Evolutionary conservation across 768 basidiomycete genomes (phyloP).

Genomic region (Serendipita sp.): DNA sequence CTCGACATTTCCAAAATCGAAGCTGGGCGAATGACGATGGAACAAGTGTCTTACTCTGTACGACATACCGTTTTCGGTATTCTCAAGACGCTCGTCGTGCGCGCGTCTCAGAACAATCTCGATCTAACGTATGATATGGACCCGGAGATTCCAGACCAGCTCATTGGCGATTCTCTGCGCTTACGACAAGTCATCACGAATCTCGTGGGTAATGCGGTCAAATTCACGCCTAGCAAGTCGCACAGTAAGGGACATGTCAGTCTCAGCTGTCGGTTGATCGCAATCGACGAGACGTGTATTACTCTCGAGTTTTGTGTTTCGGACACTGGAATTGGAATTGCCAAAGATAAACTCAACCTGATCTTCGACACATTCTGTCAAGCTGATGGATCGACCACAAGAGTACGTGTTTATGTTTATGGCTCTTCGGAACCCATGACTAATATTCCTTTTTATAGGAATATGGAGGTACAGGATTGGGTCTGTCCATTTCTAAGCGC

Average conservation of each 20-base stretch:
- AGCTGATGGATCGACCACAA: conserved; percentile 93
- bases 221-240: conserved; percentile 78
- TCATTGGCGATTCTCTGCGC: conserved; percentile 90
- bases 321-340: conserved; percentile 97
- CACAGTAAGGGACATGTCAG: conserved; percentile 77
- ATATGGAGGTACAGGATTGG: conserved; percentile 93
- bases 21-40: conserved; percentile 99
- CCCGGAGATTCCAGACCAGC: conserved; percentile 86
- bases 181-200: conserved; percentile 92
- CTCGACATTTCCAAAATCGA: conserved; percentile 99
- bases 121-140: conserved; percentile 95
- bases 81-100: conserved; percentile 93
- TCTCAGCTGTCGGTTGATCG: conserved; percentile 64
- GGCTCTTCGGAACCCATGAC: conserved; percentile 9
- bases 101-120: conserved; percentile 89
- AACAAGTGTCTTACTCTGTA: conserved; percentile 93
- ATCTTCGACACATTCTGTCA: conserved; percentile 99
- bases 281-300: conserved; percentile 65
- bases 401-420: conserved; percentile 32
- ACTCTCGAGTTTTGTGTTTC: conserved; percentile 94
- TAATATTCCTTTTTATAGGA: conserved; percentile 33
- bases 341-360: conserved; percentile 91
- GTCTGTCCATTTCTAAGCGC: conserved; percentile 92
- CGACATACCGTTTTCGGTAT: conserved; percentile 96
- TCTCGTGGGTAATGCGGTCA: conserved; percentile 89